These are phyloP conservation scores for Artomyces pyxidatus DNA, from an alignment of 768 basidiomycete species.

Conservation along the genomic window DNA sequence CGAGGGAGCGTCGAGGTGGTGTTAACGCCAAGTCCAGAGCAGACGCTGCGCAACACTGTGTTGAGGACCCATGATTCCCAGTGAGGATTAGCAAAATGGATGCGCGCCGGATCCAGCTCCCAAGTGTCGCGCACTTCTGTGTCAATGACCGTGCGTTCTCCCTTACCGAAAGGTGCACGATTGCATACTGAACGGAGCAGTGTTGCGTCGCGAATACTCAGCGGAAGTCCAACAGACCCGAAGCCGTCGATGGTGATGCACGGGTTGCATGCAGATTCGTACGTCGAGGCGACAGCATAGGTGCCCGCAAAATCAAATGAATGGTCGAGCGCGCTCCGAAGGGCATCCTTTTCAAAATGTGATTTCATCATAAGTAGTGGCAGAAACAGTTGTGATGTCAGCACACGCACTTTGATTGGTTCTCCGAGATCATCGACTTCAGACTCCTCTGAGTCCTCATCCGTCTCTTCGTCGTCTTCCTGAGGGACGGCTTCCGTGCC, in stretches of 20 bases:
- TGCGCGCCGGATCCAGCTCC: background rate
- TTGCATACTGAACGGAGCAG: background rate
- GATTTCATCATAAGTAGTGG: background rate
- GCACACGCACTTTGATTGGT: background rate
- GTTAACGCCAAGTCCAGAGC: background rate
- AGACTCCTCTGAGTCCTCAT: background rate
- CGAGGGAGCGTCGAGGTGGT: background rate
- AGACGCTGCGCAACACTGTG: background rate
- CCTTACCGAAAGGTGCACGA: background rate
- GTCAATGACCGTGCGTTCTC: background rate
- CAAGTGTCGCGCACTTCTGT: background rate
- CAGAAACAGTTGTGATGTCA: background rate
- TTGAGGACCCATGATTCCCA: background rate
- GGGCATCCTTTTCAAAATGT: background rate
- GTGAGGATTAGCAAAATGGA: background rate
- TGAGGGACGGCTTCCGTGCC: too few species aligned
- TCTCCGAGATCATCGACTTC: background rate
- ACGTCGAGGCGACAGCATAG: background rate
- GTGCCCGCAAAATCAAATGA: background rate
- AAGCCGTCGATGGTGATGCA: background rate
- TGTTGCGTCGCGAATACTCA: background rate
- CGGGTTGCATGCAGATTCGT: background rate
- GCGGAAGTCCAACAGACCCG: background rate
- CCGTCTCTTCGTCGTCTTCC: background rate
- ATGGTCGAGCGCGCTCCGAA: background rate